Evolutionary conservation across 495 filamentous ascomycete species (phyloP).

Genomic region (Wilcoxina mikolae): DNA sequence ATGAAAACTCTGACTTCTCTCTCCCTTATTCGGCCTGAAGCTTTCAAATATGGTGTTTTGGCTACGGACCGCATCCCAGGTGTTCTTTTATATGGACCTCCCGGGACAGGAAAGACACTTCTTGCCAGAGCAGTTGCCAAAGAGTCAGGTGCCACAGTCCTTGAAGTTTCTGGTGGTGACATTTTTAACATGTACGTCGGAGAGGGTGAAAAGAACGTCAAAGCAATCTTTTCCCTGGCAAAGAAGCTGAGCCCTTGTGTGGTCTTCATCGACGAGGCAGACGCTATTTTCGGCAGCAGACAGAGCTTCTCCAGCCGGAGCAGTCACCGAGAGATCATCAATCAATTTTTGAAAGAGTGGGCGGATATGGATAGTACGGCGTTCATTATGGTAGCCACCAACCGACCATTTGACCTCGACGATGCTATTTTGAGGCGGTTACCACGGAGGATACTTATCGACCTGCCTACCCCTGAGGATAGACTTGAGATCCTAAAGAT

Average conservation of each 20-base stretch:
- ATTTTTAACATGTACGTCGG: slow-evolving; percentile 95
- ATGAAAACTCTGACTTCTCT: slow-evolving; percentile 80
- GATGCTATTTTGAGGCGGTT: slow-evolving; percentile 80
- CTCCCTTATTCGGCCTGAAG: slow-evolving; percentile 76
- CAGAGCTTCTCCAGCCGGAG: slow-evolving; percentile 42
- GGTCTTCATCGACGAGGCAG: slow-evolving; percentile 94
- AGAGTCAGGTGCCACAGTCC: slow-evolving; percentile 72
- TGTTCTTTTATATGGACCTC: slow-evolving; percentile 81
- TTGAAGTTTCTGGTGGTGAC: slow-evolving; percentile 45
- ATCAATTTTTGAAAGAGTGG: slow-evolving; percentile 97
- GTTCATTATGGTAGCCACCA: slow-evolving; percentile 99
- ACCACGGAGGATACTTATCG: slow-evolving; percentile 70
- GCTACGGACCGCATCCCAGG: slow-evolving; percentile 83
- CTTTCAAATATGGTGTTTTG: slow-evolving; percentile 89
- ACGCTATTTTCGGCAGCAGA: slow-evolving; percentile 72
- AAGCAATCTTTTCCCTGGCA: slow-evolving; percentile 78
- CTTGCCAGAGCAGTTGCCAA: slow-evolving; percentile 93
- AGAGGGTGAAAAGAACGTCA: slow-evolving; percentile 92
- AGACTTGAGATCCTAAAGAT: slow-evolving; percentile 67
- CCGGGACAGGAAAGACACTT: slow-evolving; percentile 89
- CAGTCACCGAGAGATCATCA: slow-evolving; percentile 79
- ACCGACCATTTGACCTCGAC: slow-evolving; percentile 86
- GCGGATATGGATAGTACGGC: slow-evolving; percentile 78
- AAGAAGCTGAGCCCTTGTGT: slow-evolving; percentile 87
- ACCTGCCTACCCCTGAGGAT: slow-evolving; percentile 67